Evolutionary conservation across 2,329 filamentous ascomycete species (phyloP), one percentile per base, ranked within the genome.

Genomic region (Ascochyta viciae-villosae): DNA sequence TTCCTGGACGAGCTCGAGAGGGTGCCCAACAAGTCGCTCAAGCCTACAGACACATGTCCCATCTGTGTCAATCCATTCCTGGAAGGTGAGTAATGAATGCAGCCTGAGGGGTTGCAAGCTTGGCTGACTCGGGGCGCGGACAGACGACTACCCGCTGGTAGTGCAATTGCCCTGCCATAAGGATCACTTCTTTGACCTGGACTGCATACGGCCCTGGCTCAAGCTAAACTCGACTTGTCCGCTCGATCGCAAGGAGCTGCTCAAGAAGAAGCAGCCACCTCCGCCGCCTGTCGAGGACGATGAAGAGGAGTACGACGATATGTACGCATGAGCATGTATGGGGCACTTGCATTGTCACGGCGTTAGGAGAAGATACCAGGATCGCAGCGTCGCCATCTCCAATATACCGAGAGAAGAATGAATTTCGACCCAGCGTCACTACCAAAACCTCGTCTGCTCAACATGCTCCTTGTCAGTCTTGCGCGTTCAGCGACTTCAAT

Each of bases 131-230:
- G 44, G 39, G 46, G 5, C 39, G 15, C 55, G 48, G 39, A 54
- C 58, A 80, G 79, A 87, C 61, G 62, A 81, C 40, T 86, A 87
- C 63, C 86, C 86, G n/a, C 81, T 89, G 16, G 83, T 88, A 33
- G 85, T 89, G 41, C 79, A 81, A 26, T 71, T 89, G 29, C 84
- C 86, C 9, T 89, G 86, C 62, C 84, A 88, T 68, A 77, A 82
- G 15, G 82, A 82, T 34, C 86, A 89, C 69, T 66, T 85, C 19
- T 88, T 88, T 72, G 86, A 89, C 73, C 71, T 88, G 24, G 86
- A 88, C 64, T 89, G 86, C 71, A 85, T 89, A 58, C 75, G 81
- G 54, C 86, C 86, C 0, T 89, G 86, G 86, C 73, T 89, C 60
- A 82, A 87, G 61, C 76, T 88, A 51, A 84, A 87, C 60, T 83